Evolutionary conservation across 2,329 filamentous ascomycete genomes (phyloP).

Genomic region (Fusarium kyushuense): DNA sequence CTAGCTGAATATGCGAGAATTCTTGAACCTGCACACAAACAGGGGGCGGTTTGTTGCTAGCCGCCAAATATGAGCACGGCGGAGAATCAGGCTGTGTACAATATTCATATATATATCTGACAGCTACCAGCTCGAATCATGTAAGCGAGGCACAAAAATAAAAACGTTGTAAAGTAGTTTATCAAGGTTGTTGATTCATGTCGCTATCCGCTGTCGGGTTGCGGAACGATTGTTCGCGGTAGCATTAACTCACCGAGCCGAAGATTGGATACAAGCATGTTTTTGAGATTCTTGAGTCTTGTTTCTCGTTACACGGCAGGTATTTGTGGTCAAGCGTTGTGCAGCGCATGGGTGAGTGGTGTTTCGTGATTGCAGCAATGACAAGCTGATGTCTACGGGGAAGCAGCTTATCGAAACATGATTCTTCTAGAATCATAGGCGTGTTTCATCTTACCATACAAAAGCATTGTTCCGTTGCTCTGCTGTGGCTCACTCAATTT

Average conservation of each 20-base stretch:
- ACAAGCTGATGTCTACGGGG: not conserved
- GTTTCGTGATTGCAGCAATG: not conserved
- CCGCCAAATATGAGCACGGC: not conserved
- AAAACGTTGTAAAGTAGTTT: slow-evolving; percentile 10
- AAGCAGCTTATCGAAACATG: not conserved
- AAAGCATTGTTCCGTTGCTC: not conserved
- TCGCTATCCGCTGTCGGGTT: slow-evolving; percentile 25
- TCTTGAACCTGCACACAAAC: slow-evolving; percentile 14
- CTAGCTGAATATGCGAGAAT: slow-evolving; percentile 7
- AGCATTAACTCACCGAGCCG: slow-evolving; percentile 33
- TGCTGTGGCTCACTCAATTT: not conserved
- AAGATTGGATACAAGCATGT: slow-evolving; percentile 15
- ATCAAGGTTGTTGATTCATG: slow-evolving; percentile 35
- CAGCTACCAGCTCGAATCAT: not conserved
- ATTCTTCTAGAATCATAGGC: not conserved
- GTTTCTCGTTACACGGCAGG: slow-evolving; percentile 13
- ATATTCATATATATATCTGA: not conserved
- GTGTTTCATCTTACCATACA: not conserved
- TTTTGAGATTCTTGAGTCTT: not conserved
- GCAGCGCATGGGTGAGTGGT: not conserved
- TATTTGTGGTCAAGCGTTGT: slow-evolving; percentile 4
- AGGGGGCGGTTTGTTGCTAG: slow-evolving; percentile 14
- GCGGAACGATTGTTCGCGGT: slow-evolving; percentile 22
- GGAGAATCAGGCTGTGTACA: not conserved
- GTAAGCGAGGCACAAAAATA: not conserved